Percentiles rank a stretch among this genome's conserved stretches.
These are phyloP conservation scores for Candida hispaniensis DNA, from an alignment of 805 yeast species.

Conservation along the genomic window DNA sequence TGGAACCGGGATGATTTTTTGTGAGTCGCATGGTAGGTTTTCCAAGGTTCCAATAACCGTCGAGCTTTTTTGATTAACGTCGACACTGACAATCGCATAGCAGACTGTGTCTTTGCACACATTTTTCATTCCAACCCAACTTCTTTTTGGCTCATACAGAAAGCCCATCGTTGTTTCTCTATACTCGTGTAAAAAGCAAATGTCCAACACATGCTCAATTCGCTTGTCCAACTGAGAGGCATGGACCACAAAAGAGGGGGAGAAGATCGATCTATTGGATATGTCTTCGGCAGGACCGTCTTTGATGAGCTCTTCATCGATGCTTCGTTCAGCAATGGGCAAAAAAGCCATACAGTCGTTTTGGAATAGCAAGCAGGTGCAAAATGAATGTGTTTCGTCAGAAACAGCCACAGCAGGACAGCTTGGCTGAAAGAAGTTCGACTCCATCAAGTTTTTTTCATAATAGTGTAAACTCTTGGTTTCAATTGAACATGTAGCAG, in stretches of 20 bases:
- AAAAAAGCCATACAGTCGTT: constrained; percentile 56
- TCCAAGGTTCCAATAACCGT: constrained; percentile 57
- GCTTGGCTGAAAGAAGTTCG: constrained; percentile 28
- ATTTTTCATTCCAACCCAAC: constrained; percentile 73
- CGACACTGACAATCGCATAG: constrained; percentile 57
- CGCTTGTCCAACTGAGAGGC: constrained; percentile 46
- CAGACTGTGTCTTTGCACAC: constrained; percentile 50
- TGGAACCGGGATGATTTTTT: constrained; percentile 50
- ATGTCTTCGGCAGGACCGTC: constrained; percentile 2
- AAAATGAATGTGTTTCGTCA: constrained; percentile 15
- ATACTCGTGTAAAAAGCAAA: constrained; percentile 61
- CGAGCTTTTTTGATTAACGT: constrained; percentile 44
- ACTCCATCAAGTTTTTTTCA: constrained; percentile 47
- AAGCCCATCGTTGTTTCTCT: constrained; percentile 75
- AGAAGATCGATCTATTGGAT: constrained; percentile 36
- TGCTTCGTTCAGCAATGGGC: constrained; percentile 40
- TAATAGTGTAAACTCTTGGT: constrained; percentile 80
- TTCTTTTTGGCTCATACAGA: constrained; percentile 43
- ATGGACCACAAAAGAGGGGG: constrained; percentile 48
- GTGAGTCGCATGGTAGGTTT: constrained; percentile 65
- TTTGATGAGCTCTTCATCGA: constrained; percentile 16
- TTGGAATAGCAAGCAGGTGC: constrained; percentile 46
- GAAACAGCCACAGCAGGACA: constrained; percentile 26
- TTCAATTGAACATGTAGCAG: constrained; percentile 38
- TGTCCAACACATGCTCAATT: constrained; percentile 54